A percentile compares a stretch with the other conserved stretches of the same genome.
Evolutionary conservation across 306 rosid genomes (phyloP).

Genomic region (Trichosanthes cucumerina): DNA sequence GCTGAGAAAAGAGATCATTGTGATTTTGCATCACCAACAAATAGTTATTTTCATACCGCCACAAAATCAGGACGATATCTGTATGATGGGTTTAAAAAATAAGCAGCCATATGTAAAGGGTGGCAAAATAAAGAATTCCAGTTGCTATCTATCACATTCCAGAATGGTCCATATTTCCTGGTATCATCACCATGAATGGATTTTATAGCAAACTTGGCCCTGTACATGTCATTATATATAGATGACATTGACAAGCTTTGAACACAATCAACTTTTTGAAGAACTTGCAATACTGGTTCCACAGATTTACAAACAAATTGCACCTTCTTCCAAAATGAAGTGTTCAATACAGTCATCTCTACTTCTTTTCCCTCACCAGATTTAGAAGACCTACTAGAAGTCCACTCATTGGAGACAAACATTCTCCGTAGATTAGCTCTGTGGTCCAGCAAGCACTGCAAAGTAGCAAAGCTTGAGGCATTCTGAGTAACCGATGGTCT

Average conservation of each 20-base stretch:
- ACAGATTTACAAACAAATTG: slow-evolving; percentile 58
- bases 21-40: slow-evolving; percentile 9
- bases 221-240: slow-evolving; percentile 63
- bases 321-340: slow-evolving; percentile 78
- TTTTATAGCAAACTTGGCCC: slow-evolving; percentile 75
- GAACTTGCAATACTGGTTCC: slow-evolving; percentile 73
- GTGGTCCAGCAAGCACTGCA: slow-evolving; percentile 69
- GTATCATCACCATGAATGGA: slow-evolving; percentile 53
- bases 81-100: slow-evolving; percentile 86
- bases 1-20: slow-evolving; percentile 27
- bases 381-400: slow-evolving; percentile 56
- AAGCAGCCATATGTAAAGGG: slow-evolving; percentile 83
- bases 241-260: slow-evolving; percentile 68
- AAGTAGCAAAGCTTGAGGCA: slow-evolving; percentile 77
- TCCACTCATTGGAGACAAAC: slow-evolving; percentile 84
- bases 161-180: slow-evolving; percentile 77
- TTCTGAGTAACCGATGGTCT: slow-evolving; percentile 43
- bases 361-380: slow-evolving; percentile 71
- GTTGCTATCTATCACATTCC: slow-evolving; percentile 71
- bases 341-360: slow-evolving; percentile 53
- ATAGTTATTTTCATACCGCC: slow-evolving; percentile 40
- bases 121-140: slow-evolving; percentile 73
- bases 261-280: slow-evolving; percentile 55
- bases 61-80: slow-evolving; percentile 68
- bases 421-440: slow-evolving; percentile 55